Evolutionary conservation across 495 filamentous ascomycete genomes (phyloP).

Genomic region (Sporormia fimetaria): DNA sequence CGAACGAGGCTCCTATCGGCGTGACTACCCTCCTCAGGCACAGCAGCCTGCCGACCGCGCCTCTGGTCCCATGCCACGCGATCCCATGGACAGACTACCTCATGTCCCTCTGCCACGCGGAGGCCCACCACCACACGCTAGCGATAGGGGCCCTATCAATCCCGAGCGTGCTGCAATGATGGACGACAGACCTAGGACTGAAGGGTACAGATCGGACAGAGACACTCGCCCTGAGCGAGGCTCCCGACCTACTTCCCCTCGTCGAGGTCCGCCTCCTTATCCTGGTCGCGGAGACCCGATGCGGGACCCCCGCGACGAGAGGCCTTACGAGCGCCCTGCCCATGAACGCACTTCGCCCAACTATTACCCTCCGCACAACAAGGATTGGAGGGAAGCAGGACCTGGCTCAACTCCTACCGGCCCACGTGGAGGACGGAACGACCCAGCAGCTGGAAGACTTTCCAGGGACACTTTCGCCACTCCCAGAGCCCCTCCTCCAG

Average conservation of each 20-base stretch:
- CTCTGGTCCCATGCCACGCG: slow-evolving; percentile 1
- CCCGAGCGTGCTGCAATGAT: slow-evolving; percentile 49
- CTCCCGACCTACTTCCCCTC: slow-evolving; percentile 41
- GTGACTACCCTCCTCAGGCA: slow-evolving; percentile 6
- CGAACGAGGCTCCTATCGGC: slow-evolving; percentile 8
- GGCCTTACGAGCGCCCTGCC: slow-evolving; percentile 13
- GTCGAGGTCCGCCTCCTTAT: slow-evolving; percentile 32
- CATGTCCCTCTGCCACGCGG: slow-evolving; percentile 4
- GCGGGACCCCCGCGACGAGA: slow-evolving; percentile 38
- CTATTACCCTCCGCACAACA: slow-evolving; percentile 7
- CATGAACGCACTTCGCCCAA: slow-evolving; percentile 13
- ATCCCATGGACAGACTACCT: background rate
- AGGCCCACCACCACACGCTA: slow-evolving; percentile 11
- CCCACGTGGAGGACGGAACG: slow-evolving; percentile 24
- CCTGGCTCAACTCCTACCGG: slow-evolving; percentile 26
- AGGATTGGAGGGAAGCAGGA: slow-evolving; percentile 27
- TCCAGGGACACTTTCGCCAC: slow-evolving; percentile 24
- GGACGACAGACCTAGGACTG: slow-evolving; percentile 17
- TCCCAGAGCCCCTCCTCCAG: slow-evolving; percentile 12
- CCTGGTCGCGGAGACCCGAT: slow-evolving; percentile 30
- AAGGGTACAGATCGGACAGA: slow-evolving; percentile 27
- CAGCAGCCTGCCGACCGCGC: slow-evolving; percentile 6
- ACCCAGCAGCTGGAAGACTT: slow-evolving; percentile 7
- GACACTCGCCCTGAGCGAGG: slow-evolving; percentile 38
- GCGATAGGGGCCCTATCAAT: slow-evolving; percentile 36